Base-by-base conservation (phyloP, 2,329 filamentous ascomycete species). In the Didymella glomerata region DNA sequence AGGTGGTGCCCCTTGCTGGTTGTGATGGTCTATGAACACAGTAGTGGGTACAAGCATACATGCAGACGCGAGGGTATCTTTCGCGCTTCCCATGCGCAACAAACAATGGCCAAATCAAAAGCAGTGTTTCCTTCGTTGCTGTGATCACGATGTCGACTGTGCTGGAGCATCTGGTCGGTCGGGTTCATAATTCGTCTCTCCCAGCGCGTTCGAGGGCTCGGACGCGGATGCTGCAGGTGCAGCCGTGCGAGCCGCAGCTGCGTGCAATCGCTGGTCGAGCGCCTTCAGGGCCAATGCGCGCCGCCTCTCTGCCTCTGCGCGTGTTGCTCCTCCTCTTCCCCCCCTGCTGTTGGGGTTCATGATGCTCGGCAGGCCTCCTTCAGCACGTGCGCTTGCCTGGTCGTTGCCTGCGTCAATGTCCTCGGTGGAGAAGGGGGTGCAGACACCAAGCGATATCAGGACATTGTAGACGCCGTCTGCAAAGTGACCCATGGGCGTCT, bases 301-400 rank as follows among this genome's bases (percentile, higher is more conserved):
- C 74, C 95, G 86, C 66, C 95, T 83, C 81, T 98, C 95, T 0
- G 94, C 94, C 78, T 98, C 95, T 48, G 95, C 94, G 59, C 93
- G 88, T 48, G 93, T 91, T 50, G 88, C 87, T 13, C 79, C 77
- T 22, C 77, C 88, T 84, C 11, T 85, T 20, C 77, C 77, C 13
- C 78, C 75, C 14, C 75, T 78, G 49, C 80, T 79, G 52, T 76
- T 76, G 46, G 78, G 80, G 68, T 83, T 85, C 75, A 87, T 82
- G 46, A 88, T 78, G 62, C 81, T 86, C 1, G 87, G 86, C 47
- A 89, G 74, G 9, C 85, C 86, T 4, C 83, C 85, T 63, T 88
- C 86, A 2, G 85, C 85, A 56, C 86, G 83, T 11, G 86, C 85
- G 50, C 88, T 86, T 16, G 91, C 91, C 65, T 90, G 86, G 62